Evolutionary conservation across 2,329 filamentous ascomycete species (phyloP), one percentile per base, ranked within the genome.

Genomic region (Penicillium fuscoglaucum): DNA sequence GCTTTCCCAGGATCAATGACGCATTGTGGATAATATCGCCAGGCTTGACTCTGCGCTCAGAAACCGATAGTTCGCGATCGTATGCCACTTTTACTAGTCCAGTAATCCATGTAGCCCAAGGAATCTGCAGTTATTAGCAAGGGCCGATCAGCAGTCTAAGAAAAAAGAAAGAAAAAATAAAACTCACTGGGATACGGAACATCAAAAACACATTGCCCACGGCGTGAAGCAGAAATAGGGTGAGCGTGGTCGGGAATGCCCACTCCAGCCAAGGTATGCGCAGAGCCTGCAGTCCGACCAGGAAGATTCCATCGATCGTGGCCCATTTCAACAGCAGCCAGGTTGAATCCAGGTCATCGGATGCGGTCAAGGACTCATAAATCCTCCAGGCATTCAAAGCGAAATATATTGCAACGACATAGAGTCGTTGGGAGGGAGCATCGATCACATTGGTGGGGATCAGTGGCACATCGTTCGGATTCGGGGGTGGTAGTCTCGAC

Each of bases 191-290:
- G 60, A 98, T 88, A 63, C 91, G 89, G 74, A 96, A 96, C 93
- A 97, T 97, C 66, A 97, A 79, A 80, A 96, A 87, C 66, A 87
- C 89, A 78, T 97, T 91, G 52, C 90, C 75, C 2, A 89, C 71
- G 3, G 88, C 83, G 73, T 97, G 92, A 4, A 83, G 66, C 47
- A 90, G 74, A 70, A 95, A 96, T 24, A 93, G 77, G 33, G 84
- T 79, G 43, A 89, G 83, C 54, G 90, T 89, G 0, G 87, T 87
- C 37, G 85, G 83, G 69, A 90, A 90, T 44, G 90, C 91, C 80
- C 93, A 91, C 79, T 98, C 92, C 58, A 99, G 82, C 96, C 95
- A 99, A 58, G 95, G 95, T 83, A 99, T 96, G 73, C 90, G 87
- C 68, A 99, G 76, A 65, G 90, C 85, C 19, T 96, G 93, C 54